phyloP scores from a whole-genome alignment of 352 stramenopile species.

The Phytophthora pini region DNA sequence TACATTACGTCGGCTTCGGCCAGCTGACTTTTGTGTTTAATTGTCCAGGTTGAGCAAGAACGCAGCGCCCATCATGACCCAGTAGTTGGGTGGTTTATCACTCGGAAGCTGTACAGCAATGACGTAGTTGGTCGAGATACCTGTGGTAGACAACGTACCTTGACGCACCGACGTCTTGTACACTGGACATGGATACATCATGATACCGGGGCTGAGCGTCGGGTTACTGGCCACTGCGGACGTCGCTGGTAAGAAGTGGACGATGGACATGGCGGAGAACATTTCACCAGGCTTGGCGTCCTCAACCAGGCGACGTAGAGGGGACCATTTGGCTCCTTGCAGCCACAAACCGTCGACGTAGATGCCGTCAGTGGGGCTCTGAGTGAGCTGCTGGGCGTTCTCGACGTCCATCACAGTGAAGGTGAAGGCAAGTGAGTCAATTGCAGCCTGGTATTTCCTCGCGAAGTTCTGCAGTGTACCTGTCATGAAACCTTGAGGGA shows the following conservation, averaged over 20 bases:
- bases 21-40: conserved; percentile 36
- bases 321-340: conserved; percentile 90
- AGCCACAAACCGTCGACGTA: conserved; percentile 92
- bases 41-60: conserved; percentile 93
- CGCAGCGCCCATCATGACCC: conserved; percentile 93
- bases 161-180: conserved; percentile 96
- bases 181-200: conserved; percentile 91
- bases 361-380: conserved; percentile 91
- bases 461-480: conserved; percentile 95
- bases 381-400: conserved; percentile 53
- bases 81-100: conserved; percentile 83
- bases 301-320: conserved; percentile 63
- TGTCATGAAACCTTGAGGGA: conserved; percentile 97
- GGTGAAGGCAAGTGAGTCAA: conserved; percentile 94
- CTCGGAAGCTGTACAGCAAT: conserved; percentile 92
- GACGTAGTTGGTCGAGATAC: conserved; percentile 95
- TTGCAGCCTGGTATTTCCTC: conserved; percentile 94
- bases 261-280: conserved; percentile 90
- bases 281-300: conserved; percentile 92
- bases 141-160: conserved; percentile 92
- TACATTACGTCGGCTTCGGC: conserved; percentile 33
- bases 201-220: conserved; percentile 6
- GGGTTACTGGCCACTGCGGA: conserved; percentile 44
- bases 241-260: conserved; percentile 91
- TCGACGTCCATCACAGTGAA: conserved; percentile 86